Evolutionary conservation across 2,329 filamentous ascomycete species (phyloP).

Genomic region (Diplodia scrobiculata): DNA sequence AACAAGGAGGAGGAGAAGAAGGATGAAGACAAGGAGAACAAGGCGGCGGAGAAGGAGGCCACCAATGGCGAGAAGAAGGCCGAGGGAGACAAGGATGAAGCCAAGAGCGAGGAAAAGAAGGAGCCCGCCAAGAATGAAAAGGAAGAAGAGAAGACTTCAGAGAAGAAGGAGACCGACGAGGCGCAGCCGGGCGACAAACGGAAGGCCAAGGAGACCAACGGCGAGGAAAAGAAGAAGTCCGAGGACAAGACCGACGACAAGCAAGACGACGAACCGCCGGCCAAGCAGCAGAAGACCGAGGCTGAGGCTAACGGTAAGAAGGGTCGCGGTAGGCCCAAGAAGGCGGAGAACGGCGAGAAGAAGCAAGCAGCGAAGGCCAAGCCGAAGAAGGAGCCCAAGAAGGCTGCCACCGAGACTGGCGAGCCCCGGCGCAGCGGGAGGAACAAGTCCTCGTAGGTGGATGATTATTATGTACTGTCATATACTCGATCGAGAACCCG

Average conservation of each 20-base stretch:
- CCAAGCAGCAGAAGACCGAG: conserved; percentile 41
- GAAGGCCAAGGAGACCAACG: conserved; percentile 39
- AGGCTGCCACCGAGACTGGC: conserved; percentile 53
- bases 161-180: conserved; percentile 34
- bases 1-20: conserved; percentile 44
- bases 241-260: conserved; percentile 35
- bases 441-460: conserved; percentile 36
- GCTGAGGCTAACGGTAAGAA: conserved; percentile 39
- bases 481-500: not conserved
- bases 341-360: conserved; percentile 38
- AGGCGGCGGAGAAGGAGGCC: conserved; percentile 38
- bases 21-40: conserved; percentile 35
- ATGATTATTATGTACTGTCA: not conserved
- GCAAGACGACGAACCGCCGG: conserved; percentile 35
- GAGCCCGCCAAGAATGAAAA: conserved; percentile 41
- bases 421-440: conserved; percentile 52
- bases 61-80: conserved; percentile 38
- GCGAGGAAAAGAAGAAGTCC: conserved; percentile 36
- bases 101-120: conserved; percentile 38
- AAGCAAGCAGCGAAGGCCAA: conserved; percentile 44
- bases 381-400: conserved; percentile 48
- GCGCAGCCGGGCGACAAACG: conserved; percentile 44
- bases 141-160: conserved; percentile 33
- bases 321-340: conserved; percentile 37
- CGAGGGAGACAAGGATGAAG: conserved; percentile 37